These are phyloP conservation scores for Barnettozyma hawaiiensis DNA, from an alignment of 1,139 yeast genomes.

Conservation along the genomic window DNA sequence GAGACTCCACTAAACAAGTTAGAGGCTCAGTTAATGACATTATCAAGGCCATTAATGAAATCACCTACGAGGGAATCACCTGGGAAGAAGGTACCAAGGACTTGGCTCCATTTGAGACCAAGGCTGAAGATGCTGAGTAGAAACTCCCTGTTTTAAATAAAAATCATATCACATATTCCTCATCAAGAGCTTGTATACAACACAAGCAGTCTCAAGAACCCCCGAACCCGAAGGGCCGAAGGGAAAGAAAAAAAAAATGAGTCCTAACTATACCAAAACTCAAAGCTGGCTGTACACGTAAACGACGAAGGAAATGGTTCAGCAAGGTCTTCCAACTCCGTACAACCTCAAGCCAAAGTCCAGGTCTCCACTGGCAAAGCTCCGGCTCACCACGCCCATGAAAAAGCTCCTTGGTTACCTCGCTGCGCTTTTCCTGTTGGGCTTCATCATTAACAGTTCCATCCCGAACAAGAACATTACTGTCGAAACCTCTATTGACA, in stretches of 20 bases:
- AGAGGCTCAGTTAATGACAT: conserved; percentile 84
- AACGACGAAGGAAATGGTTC: conserved; percentile 8
- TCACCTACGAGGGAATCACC: conserved; percentile 65
- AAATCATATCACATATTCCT: no score
- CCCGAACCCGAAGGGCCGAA: no score
- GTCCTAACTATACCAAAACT: no score
- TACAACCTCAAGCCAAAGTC: conserved; percentile 21
- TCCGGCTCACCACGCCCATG: conserved; percentile 38
- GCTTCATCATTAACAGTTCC: conserved; percentile 27
- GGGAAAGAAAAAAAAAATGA: no score
- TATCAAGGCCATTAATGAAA: conserved; percentile 68
- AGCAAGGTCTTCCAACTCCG: conserved; percentile 24
- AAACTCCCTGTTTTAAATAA: no score
- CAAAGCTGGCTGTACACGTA: no score
- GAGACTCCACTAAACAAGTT: conserved; percentile 95
- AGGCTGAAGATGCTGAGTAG: conserved; percentile 23
- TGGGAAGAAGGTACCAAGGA: conserved; percentile 85
- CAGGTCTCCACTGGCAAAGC: conserved; percentile 8
- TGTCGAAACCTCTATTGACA: conserved; percentile 14
- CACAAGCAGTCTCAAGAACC: no score
- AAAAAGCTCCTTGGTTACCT: conserved; percentile 36
- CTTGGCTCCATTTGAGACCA: conserved; percentile 51
- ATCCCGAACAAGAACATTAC: conserved; percentile 23
- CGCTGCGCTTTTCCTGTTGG: conserved; percentile 29
- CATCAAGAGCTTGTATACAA: no score